Evolutionary conservation across 257 asterid species (phyloP).

Genomic region (Solanum bukasovii): DNA sequence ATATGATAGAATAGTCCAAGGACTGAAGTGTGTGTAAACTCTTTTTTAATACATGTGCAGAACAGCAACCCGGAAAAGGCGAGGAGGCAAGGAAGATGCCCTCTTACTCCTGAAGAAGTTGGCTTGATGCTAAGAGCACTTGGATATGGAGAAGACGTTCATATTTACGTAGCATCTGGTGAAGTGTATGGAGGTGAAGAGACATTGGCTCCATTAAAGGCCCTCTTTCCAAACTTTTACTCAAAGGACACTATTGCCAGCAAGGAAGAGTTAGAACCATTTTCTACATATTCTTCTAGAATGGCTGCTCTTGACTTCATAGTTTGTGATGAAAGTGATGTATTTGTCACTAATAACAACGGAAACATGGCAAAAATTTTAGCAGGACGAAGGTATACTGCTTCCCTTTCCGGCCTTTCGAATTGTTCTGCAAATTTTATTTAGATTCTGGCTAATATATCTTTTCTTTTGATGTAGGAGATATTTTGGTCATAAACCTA

Average conservation of each 20-base stretch:
- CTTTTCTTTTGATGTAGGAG: constrained; percentile 48
- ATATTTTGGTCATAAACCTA: constrained; percentile 94
- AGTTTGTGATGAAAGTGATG: constrained; percentile 93
- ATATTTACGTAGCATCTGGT: constrained; percentile 94
- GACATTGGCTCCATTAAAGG: constrained; percentile 84
- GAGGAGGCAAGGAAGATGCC: constrained; percentile 96
- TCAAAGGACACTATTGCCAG: constrained; percentile 77
- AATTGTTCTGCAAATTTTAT: not conserved
- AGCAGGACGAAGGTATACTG: constrained; percentile 82
- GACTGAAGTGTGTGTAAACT: constrained; percentile 6
- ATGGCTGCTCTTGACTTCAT: constrained; percentile 94
- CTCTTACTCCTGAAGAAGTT: constrained; percentile 95
- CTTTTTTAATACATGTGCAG: constrained; percentile 37
- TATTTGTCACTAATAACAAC: constrained; percentile 89
- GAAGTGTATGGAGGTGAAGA: constrained; percentile 94
- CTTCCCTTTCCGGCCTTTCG: not conserved
- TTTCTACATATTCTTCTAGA: constrained; percentile 81
- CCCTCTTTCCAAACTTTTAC: constrained; percentile 82
- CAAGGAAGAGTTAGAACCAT: constrained; percentile 60
- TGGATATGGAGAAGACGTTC: constrained; percentile 73
- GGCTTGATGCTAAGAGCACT: constrained; percentile 92
- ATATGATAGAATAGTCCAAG: not conserved
- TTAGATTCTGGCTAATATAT: not conserved
- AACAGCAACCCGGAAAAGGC: constrained; percentile 74
- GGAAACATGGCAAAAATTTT: constrained; percentile 98